Evolutionary conservation across 2,329 filamentous ascomycete genomes (phyloP), one percentile per base, ranked within the genome.

Genomic region (Tolypocladium album): DNA sequence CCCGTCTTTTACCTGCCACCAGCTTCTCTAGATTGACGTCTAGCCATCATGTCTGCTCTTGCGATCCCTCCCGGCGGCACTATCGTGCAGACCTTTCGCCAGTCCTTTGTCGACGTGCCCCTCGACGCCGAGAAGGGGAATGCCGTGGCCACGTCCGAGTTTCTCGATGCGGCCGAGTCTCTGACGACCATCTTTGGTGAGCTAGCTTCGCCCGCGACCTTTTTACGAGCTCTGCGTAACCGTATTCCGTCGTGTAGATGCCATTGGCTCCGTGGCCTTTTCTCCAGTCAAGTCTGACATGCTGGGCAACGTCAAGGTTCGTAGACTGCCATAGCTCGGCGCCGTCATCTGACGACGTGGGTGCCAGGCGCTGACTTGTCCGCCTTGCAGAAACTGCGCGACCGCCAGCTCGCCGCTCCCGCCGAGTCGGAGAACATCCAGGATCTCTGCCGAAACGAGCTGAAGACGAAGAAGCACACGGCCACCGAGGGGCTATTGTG

Each of bases 401-500:
- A 92, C 58, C 86, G 92, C 67, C 88, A 93, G 72, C 81, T 88
- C 59, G 90, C 87, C 60, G 85, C 89, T 60, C 91, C 92, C 38
- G 79, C 80, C 59, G 87, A 92, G 65, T 95, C 90, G n/a, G 80
- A 83, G 68, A 96, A 86, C 60, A 80, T 99, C 60, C 94, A 99
- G 78, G 84, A 87, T 55, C 89, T 97, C 56, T 88, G 89, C 67
- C 74, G 86, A 65, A 94, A 92, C 73, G 94, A 99, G 80, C 80
- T 96, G 72, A 92, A 92, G 80, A 82, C 85, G 63, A 93, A 92
- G 81, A 92, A 94, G 76, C 90, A 96, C 78, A 83, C 79, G 60
- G 93, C 94, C 59, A 88, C 91, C 15, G 92, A 97, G 77, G 94
- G 92, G 59, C 82, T 97, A 58, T 75, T 97, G 62, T 99, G 94